These are phyloP conservation scores for Pythium folliculosum DNA, from an alignment of 352 stramenopile species.

Conservation along the genomic window DNA sequence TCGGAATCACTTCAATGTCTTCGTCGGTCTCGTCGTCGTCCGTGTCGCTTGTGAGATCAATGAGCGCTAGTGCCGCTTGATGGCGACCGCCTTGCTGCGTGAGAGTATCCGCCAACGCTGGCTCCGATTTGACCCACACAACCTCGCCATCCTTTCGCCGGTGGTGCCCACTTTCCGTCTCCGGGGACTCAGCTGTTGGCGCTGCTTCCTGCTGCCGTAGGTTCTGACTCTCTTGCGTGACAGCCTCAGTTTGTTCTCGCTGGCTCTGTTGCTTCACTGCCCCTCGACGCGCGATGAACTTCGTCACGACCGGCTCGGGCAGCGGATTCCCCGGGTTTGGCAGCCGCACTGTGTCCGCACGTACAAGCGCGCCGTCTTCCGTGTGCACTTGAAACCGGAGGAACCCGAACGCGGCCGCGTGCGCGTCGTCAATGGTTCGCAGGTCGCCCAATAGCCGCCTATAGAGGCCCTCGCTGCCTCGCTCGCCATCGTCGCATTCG, in stretches of 20 bases:
- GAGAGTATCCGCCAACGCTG: neutral
- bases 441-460: neutral
- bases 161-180: neutral
- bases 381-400: conserved; percentile 1
- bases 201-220: neutral
- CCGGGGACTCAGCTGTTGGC: neutral
- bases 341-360: neutral
- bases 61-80: neutral
- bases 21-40: neutral
- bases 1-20: neutral
- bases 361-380: neutral
- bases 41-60: neutral
- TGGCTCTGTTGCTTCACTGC: neutral
- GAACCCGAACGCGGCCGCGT: neutral
- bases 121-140: neutral
- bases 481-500: neutral
- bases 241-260: neutral
- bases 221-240: neutral
- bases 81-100: neutral
- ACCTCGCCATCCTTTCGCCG: neutral
- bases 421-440: neutral
- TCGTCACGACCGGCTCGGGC: neutral
- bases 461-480: neutral
- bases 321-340: conserved; percentile 5
- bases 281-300: neutral